A percentile compares a stretch with the other conserved stretches of the same genome.
Conservation (phyloP, 257 asterid species). For the Fraxinus pennsylvanica region DNA sequence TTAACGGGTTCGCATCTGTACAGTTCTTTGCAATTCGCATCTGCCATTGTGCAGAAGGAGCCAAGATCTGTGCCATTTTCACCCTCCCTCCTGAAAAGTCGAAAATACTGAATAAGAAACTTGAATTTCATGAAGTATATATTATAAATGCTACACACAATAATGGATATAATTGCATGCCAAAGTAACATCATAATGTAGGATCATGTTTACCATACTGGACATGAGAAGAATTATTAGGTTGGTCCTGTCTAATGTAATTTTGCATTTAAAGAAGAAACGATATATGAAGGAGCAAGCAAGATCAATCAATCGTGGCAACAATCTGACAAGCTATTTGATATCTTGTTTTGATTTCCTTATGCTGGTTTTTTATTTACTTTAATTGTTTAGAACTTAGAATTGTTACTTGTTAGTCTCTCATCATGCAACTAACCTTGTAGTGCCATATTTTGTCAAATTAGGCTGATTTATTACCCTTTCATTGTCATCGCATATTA, state of each 20-base stretch:
- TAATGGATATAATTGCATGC: background rate
- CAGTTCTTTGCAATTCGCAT: constrained; percentile 68
- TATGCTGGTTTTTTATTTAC: background rate
- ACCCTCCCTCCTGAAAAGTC: constrained; percentile 33
- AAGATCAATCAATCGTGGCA: background rate
- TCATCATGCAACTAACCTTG: background rate
- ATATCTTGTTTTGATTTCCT: background rate
- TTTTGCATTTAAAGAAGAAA: background rate
- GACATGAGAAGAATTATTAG: background rate
- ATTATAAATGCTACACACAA: background rate
- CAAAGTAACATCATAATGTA: background rate
- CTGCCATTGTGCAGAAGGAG: constrained; percentile 96
- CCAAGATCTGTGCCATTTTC: constrained; percentile 90
- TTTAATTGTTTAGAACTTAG: background rate
- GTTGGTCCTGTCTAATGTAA: background rate
- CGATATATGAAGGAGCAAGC: background rate
- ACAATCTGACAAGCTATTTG: background rate
- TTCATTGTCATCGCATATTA: no score
- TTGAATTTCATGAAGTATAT: background rate
- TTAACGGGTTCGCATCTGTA: constrained; percentile 53
- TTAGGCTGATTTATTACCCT: no score
- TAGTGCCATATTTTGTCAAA: no score
- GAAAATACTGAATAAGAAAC: constrained; percentile 15
- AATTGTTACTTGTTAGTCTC: background rate
- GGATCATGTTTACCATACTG: background rate